Percentiles rank a stretch among this genome's conserved stretches.
Conservation (phyloP, 805 yeast genomes). For the Hermanozyma aechmeae region DNA sequence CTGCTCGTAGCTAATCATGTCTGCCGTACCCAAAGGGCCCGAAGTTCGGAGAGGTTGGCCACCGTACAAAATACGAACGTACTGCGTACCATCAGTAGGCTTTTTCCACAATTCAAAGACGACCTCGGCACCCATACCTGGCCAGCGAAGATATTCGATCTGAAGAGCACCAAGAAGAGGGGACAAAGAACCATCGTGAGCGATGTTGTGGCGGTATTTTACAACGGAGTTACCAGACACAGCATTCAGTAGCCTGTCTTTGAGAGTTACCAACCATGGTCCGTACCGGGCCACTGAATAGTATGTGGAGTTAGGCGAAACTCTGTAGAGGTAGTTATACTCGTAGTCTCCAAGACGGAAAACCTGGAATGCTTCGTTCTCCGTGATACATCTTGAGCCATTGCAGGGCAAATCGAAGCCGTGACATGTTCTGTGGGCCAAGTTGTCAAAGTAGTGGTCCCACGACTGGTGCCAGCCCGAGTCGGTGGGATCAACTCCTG, state of each 20-base stretch:
- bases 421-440: constrained; percentile 1
- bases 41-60: constrained; percentile 1
- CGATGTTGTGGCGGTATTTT: constrained; percentile 1
- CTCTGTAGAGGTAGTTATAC: constrained; percentile 1
- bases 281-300: constrained; percentile 1
- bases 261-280: neutral
- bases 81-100: neutral
- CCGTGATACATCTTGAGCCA: neutral
- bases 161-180: constrained; percentile 1
- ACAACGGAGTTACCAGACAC: neutral
- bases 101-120: constrained; percentile 2
- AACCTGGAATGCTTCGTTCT: neutral
- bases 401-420: neutral
- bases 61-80: constrained; percentile 1
- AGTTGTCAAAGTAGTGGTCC: constrained; percentile 2
- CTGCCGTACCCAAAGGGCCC: too few relatives aligned
- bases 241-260: neutral
- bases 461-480: constrained; percentile 1
- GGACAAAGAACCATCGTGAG: constrained; percentile 1
- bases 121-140: constrained; percentile 2
- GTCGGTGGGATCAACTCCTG: neutral
- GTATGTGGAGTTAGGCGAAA: neutral
- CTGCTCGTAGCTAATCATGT: too few relatives aligned
- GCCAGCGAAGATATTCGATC: neutral
- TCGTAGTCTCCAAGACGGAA: constrained; percentile 1